phyloP scores from a whole-genome alignment of 1,139 yeast genomes.

The Tardiomyces depauwii region DNA sequence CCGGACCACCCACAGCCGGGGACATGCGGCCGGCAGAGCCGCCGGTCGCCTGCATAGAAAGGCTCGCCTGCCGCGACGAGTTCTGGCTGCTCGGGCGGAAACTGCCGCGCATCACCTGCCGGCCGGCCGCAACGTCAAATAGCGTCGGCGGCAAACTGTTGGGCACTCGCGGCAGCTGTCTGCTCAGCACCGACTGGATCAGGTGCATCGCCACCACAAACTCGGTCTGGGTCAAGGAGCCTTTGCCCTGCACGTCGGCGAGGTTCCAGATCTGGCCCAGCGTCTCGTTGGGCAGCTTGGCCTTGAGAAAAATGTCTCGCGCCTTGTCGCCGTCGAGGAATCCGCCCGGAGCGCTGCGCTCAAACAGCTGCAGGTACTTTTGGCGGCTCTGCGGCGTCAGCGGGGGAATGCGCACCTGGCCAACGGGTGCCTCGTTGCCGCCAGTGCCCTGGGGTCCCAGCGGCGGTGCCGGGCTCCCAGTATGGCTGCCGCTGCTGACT shows the following conservation, averaged over 20 bases:
- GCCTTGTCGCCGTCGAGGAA: conserved; percentile 64
- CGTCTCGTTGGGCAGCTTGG: conserved; percentile 63
- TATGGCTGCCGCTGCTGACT: background rate
- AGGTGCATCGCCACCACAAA: conserved; percentile 93
- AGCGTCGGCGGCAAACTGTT: conserved; percentile 46
- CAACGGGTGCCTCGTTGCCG: background rate
- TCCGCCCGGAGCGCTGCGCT: conserved; percentile 52
- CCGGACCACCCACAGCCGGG: background rate
- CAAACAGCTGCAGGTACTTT: conserved; percentile 63
- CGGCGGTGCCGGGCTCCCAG: background rate
- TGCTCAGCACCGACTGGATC: conserved; percentile 69
- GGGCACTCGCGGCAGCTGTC: conserved; percentile 60
- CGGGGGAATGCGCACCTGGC: conserved; percentile 38
- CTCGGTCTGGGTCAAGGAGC: conserved; percentile 59
- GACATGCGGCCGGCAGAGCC: background rate
- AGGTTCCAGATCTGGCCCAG: conserved; percentile 85
- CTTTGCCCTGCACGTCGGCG: conserved; percentile 66
- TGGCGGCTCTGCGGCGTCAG: conserved; percentile 55
- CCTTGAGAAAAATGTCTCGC: conserved; percentile 75
- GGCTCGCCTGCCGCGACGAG: conserved; percentile 12
- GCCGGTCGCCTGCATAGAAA: background rate
- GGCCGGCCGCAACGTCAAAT: conserved; percentile 14
- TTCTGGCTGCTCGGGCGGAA: conserved; percentile 13
- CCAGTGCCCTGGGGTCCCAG: background rate
- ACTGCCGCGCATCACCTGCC: background rate